Evolutionary conservation across 331 rosid genomes (phyloP).

Genomic region (Arachis monticola): DNA sequence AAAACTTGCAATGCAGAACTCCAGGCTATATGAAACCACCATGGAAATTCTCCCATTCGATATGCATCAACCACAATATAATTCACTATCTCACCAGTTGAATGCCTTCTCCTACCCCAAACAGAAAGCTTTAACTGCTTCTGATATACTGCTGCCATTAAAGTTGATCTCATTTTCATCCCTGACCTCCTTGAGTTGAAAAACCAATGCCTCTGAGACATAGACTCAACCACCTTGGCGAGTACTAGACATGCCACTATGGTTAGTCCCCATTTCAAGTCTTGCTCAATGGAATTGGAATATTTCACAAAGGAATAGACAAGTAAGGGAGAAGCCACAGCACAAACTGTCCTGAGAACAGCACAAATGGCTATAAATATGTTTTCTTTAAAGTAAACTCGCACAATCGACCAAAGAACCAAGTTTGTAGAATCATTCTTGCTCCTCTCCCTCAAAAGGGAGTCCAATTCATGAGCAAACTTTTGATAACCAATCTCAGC

Average conservation of each 20-base stretch:
- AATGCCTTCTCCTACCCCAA: conserved; percentile 50
- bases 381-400: conserved; percentile 52
- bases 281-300: conserved; percentile 34
- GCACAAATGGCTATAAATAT: conserved; percentile 51
- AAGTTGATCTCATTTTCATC: conserved; percentile 63
- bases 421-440: conserved; percentile 44
- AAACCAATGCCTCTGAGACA: conserved; percentile 64
- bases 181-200: conserved; percentile 66
- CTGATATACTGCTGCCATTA: conserved; percentile 62
- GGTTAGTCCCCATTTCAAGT: conserved; percentile 42
- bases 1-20: conserved; percentile 40
- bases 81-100: conserved; percentile 66
- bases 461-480: conserved; percentile 55
- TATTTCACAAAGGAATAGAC: conserved; percentile 63
- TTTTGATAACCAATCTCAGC: conserved; percentile 55
- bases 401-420: conserved; percentile 44
- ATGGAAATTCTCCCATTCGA: conserved; percentile 66
- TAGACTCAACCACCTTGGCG: conserved; percentile 49
- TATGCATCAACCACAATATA: conserved; percentile 68
- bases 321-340: conserved; percentile 58
- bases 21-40: conserved; percentile 64
- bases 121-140: conserved; percentile 62
- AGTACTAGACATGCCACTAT: conserved; percentile 52
- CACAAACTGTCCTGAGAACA: conserved; percentile 51
- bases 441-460: conserved; percentile 37